phyloP scores from a whole-genome alignment of 2,329 filamentous ascomycete genomes.

The Leptoxyphium fumago region DNA sequence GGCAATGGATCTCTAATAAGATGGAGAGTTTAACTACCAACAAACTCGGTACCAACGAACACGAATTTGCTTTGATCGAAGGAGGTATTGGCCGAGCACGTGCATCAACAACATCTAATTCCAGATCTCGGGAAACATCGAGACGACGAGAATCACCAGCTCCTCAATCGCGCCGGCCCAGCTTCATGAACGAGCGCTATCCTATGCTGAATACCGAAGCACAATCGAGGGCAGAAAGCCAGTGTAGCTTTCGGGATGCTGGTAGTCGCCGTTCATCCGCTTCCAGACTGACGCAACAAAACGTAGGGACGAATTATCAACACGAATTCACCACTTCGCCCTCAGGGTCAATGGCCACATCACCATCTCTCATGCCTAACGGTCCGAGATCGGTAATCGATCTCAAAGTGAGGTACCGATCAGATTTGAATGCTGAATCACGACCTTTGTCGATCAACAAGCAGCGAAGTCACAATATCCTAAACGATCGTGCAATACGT shows the following conservation, averaged over 20 bases:
- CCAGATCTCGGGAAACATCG: background rate
- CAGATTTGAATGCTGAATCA: conserved; percentile 4
- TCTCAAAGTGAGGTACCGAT: conserved; percentile 20
- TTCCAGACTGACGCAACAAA: background rate
- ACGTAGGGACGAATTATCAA: background rate
- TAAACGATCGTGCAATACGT: conserved; percentile 19
- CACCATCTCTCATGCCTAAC: background rate
- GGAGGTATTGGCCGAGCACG: too few species aligned
- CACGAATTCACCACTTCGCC: too few species aligned
- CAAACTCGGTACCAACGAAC: background rate
- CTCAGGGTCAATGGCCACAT: background rate
- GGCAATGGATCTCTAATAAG: conserved; percentile 31
- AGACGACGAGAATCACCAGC: background rate
- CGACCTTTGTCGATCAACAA: conserved; percentile 12
- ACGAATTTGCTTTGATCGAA: too few species aligned
- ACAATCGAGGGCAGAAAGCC: background rate
- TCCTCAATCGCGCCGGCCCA: conserved; percentile 1
- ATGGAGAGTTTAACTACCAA: conserved; percentile 8
- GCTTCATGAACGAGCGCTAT: conserved; percentile 32
- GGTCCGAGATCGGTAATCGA: conserved; percentile 18
- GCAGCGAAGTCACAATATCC: conserved; percentile 3
- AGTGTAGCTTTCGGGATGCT: background rate
- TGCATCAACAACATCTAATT: too few species aligned
- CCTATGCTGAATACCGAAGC: conserved; percentile 22
- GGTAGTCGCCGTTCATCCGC: background rate